Evolutionary conservation across 768 basidiomycete genomes (phyloP).

Genomic region (Hericium alpestre): DNA sequence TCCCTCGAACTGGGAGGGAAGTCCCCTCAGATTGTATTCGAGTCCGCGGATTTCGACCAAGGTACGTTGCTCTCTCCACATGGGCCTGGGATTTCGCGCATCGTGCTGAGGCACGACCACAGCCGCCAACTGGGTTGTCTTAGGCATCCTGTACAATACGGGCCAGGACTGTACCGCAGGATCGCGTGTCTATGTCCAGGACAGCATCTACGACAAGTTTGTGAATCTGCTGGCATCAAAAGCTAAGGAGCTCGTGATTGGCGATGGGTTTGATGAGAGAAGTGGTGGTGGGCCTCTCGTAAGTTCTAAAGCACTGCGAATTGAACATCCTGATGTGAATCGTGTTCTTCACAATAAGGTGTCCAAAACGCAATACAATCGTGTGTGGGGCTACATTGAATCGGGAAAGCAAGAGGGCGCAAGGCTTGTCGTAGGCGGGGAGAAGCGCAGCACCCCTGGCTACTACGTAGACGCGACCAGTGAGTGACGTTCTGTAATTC

Average conservation of each 20-base stretch:
- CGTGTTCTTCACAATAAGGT: constrained; percentile 32
- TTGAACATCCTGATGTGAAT: background rate
- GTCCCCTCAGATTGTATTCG: constrained; percentile 81
- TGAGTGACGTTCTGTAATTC: constrained; percentile 24
- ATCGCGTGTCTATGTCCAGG: constrained; percentile 83
- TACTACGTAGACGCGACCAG: constrained; percentile 87
- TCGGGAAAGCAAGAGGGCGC: constrained; percentile 80
- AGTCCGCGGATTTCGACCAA: constrained; percentile 84
- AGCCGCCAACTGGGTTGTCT: constrained; percentile 79
- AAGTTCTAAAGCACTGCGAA: constrained; percentile 16
- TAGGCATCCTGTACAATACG: constrained; percentile 81
- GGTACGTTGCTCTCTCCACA: constrained; percentile 28
- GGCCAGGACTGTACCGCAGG: constrained; percentile 95
- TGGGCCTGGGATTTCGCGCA: background rate
- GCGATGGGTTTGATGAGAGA: constrained; percentile 69
- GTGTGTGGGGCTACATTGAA: constrained; percentile 82
- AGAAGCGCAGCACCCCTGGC: constrained; percentile 65
- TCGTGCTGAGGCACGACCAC: background rate
- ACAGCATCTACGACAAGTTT: constrained; percentile 80
- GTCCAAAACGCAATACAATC: constrained; percentile 77
- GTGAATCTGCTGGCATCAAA: constrained; percentile 52
- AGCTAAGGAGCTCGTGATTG: constrained; percentile 61
- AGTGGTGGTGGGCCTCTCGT: constrained; percentile 80
- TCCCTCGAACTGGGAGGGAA: constrained; percentile 94
- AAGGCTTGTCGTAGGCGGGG: constrained; percentile 66